Evolutionary conservation across 2,329 filamentous ascomycete species (phyloP), one percentile per base, ranked within the genome.

Genomic region (Allantophomopsis lycopodina): DNA sequence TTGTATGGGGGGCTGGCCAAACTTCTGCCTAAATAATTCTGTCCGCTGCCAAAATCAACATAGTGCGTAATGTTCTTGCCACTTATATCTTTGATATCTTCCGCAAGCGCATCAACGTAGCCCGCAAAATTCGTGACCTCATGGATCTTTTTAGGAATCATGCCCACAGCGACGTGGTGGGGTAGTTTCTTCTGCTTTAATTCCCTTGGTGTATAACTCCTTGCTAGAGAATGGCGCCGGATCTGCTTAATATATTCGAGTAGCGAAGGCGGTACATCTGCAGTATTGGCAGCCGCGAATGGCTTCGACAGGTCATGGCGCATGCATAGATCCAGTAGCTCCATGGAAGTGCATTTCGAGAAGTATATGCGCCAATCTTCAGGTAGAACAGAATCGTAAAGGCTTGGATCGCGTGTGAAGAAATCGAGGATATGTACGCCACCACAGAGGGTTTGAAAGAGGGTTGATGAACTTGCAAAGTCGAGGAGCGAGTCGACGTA

Each of bases 401-500:
- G 69, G 46, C 86, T 82, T 5, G 86, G 84, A 36, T 86, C 75
- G 33, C 76, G 75, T 2, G 87, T 95, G 62, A 95, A 86, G 61
- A 98, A 96, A 58, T 98, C 91, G 41, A 96, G 70, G 46, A 98
- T 88, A 55, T 98, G 91, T 1, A 96, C 84, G n/a, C 89, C 88
- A 40, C 91, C 91, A 55, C 87, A 94, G n/a, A 98, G 69, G 18
- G 84, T 85, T 48, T 85, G 82, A 50, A 95, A 87, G 1, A 86
- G 67, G 40, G 79, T 73, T 35, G 82, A 83, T 2, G 76, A 77
- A 5, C 77, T 77, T 2, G 79, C 73, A 52, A 96, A 94, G 15
- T 75, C 57, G 18, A 96, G 68, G 11, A 96, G 72, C 14, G 77
- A 78, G 18, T 83, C 68, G 37, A 94, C 72, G 58, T 94, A 98